A percentile compares a stretch with the other conserved stretches of the same genome.
phyloP scores from a whole-genome alignment of 208 protist genomes.

The Leishmania amazonensis region DNA sequence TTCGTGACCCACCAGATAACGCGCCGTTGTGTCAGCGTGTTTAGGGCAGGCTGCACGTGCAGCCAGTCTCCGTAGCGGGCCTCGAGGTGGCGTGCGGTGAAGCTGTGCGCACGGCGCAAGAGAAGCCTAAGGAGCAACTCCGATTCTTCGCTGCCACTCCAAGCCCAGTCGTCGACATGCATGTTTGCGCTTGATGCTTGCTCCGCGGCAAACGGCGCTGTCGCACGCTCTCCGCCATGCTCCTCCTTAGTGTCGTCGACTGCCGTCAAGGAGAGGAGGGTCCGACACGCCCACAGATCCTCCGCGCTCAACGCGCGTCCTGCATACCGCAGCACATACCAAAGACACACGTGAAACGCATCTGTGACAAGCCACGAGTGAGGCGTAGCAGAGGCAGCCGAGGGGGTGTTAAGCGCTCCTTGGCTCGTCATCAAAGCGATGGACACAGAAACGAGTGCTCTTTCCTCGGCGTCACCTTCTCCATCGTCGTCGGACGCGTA shows the following conservation, averaged over 20 bases:
- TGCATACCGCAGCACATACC: conserved; percentile 55
- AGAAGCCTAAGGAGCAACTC: conserved; percentile 72
- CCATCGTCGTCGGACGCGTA: conserved; percentile 7
- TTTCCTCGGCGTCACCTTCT: conserved; percentile 26
- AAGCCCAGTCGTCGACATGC: background rate
- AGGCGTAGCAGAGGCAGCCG: conserved; percentile 5
- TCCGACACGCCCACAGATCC: conserved; percentile 41
- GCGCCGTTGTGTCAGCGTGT: conserved; percentile 15
- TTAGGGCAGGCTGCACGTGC: conserved; percentile 46
- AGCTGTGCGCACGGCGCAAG: conserved; percentile 38
- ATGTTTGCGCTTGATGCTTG: background rate
- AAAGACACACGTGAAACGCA: conserved; percentile 56
- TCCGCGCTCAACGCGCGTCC: conserved; percentile 30
- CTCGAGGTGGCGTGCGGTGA: conserved; percentile 49
- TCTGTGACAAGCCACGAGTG: conserved; percentile 44
- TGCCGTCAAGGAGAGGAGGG: conserved; percentile 18
- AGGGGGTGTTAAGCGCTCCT: background rate
- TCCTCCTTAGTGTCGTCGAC: background rate
- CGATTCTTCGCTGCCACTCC: conserved; percentile 35
- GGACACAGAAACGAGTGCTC: conserved; percentile 12
- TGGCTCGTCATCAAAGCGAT: background rate
- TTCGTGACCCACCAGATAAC: conserved; percentile 23
- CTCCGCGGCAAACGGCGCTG: background rate
- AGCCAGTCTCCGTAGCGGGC: conserved; percentile 56
- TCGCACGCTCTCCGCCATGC: background rate